Evolutionary conservation across 2,329 filamentous ascomycete species (phyloP), one percentile per base, ranked within the genome.

Genomic region (Cercospora brassicicola): DNA sequence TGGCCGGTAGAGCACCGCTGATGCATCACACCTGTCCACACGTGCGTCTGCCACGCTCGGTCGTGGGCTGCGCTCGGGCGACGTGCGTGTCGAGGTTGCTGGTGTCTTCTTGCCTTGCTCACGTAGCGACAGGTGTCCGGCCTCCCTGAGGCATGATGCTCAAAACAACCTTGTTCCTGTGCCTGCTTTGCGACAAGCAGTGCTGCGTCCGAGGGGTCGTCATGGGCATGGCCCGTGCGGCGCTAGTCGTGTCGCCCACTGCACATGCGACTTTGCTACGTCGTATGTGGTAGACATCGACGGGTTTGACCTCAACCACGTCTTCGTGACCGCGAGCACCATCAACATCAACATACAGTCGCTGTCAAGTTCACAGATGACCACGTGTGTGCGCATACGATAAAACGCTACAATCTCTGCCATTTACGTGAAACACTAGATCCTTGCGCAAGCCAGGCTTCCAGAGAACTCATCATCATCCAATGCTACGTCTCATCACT

Each of bases 11-110:
- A 53, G 48, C 48, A 28, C 48, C 26, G 53, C 23, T 57, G 53
- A 57, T 57, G 53, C 53, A 57, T 57, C 53, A 26, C 53, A 30
- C 26, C 53, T 57, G 53, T 57, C 23, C 53, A 57, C 53, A 18
- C 13, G 30, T n/a, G 53, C 26, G 11, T 57, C 15, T 30, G 53
- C 53, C 26, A 57, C 53, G 13, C 53, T 31, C 26, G 53, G 23
- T 28, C 23, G 53, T 30, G 53, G 53, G 53, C 53, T 57, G 26
- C 13, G 53, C 53, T 30, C 15, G 53, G 26, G 53, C 53, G 30
- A 57, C 9, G 53, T 30, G 15, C 9, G 53, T 57, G 23, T 23
- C 7, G 53, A 28, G 20, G 48, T 53, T 20, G 48, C 48, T 42
- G 15, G 15, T 42, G n/a, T n/a, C 36, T 42, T 42, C 36, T 42